Conservation (phyloP, 805 yeast species). For the Saccharomycopsis babjevae region DNA sequence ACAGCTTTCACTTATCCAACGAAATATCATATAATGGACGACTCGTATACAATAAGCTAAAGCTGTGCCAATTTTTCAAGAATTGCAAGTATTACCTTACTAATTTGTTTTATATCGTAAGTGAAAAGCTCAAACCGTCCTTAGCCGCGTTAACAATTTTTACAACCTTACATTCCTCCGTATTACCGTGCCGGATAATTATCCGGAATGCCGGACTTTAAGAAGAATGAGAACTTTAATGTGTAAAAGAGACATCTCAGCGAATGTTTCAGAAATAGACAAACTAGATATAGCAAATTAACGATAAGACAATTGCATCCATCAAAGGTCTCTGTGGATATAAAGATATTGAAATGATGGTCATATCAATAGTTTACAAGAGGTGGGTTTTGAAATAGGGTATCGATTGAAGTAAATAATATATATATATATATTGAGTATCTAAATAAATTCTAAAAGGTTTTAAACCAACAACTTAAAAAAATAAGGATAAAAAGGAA, state of each 20-base stretch:
- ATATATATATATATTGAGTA: neutral
- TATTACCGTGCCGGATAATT: neutral
- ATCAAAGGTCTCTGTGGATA: too few species aligned
- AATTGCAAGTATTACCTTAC: too few species aligned
- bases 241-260: neutral
- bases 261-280: neutral
- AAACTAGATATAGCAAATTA: neutral
- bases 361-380: too few species aligned
- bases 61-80: neutral
- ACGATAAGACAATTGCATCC: too few species aligned
- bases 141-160: neutral
- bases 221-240: too few species aligned
- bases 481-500: neutral
- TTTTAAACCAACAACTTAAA: too few species aligned
- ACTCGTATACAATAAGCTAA: neutral
- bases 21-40: too few species aligned
- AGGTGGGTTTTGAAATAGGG: too few species aligned
- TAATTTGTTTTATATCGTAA: too few species aligned
- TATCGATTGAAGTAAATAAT: neutral
- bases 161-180: neutral
- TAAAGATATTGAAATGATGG: too few species aligned
- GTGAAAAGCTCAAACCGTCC: neutral
- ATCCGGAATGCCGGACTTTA: too few species aligned
- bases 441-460: neutral
- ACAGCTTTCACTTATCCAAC: too few species aligned